Percentiles rank a stretch among this genome's conserved stretches.
Evolutionary conservation across 2,329 filamentous ascomycete species (phyloP).

Genomic region (Endoconidiophora laricicola): DNA sequence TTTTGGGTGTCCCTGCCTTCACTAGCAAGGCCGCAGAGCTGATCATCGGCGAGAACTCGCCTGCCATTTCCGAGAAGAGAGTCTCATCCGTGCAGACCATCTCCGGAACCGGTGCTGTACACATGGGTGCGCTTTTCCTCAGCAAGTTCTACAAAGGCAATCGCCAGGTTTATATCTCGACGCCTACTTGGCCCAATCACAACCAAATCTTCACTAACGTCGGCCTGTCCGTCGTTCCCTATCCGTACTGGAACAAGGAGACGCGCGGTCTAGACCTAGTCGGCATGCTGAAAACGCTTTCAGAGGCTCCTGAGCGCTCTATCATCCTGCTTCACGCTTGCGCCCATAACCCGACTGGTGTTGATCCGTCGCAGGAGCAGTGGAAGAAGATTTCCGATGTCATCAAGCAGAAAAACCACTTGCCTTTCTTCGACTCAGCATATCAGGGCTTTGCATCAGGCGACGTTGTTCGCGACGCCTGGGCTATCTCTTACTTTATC

Average conservation of each 20-base stretch:
- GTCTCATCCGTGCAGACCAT: constrained; percentile 78
- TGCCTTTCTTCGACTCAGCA: constrained; percentile 96
- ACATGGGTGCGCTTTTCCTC: constrained; percentile 83
- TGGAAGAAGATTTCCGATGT: constrained; percentile 79
- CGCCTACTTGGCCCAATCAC: constrained; percentile 97
- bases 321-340: constrained; percentile 89
- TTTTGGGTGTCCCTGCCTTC: constrained; percentile 73
- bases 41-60: constrained; percentile 63
- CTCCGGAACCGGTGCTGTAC: constrained; percentile 89
- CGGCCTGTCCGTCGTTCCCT: constrained; percentile 56
- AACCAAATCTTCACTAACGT: constrained; percentile 96
- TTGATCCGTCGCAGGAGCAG: constrained; percentile 84
- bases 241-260: constrained; percentile 84
- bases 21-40: constrained; percentile 82
- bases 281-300: constrained; percentile 62
- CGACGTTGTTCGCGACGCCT: constrained; percentile 67
- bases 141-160: constrained; percentile 69
- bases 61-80: constrained; percentile 71
- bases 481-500: constrained; percentile 87
- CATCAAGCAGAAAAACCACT: constrained; percentile 63
- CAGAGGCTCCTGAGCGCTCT: constrained; percentile 57
- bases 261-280: constrained; percentile 86
- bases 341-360: constrained; percentile 94
- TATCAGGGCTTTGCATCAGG: constrained; percentile 98
- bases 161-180: constrained; percentile 74